Conservation (phyloP, 192 early-diverging fungal genomes). For the Umbelopsis sp. region DNA sequence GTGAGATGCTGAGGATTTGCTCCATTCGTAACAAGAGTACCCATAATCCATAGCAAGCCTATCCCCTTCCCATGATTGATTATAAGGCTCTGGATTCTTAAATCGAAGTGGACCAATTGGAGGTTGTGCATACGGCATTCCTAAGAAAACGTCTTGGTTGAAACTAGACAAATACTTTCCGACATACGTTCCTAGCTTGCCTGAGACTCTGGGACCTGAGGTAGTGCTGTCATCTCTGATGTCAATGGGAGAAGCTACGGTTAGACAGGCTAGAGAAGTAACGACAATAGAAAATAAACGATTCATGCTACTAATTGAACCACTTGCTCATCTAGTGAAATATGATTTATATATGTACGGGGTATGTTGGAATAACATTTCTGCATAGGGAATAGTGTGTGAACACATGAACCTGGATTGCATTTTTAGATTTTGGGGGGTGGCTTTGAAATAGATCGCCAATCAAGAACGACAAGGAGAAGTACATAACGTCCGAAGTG, state of each 20-base stretch:
- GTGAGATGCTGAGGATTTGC: constrained; percentile 26
- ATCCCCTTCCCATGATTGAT: background rate
- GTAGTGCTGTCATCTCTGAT: background rate
- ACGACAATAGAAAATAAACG: background rate
- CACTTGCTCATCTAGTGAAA: background rate
- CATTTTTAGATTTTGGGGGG: background rate
- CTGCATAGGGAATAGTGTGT: constrained; percentile 11
- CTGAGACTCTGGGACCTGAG: background rate
- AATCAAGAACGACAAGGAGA: background rate
- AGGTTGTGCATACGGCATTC: constrained; percentile 54
- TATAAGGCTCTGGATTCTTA: constrained; percentile 24
- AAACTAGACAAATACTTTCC: background rate
- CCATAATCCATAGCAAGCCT: constrained; percentile 9
- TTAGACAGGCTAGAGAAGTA: background rate
- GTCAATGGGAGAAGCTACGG: background rate
- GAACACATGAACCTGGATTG: constrained; percentile 12
- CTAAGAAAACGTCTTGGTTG: constrained; percentile 35
- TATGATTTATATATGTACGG: background rate
- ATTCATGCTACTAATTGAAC: background rate
- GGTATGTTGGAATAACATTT: background rate
- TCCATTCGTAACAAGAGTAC: constrained; percentile 16
- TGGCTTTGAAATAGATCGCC: constrained; percentile 1
- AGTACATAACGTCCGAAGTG: background rate
- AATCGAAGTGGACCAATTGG: constrained; percentile 44
- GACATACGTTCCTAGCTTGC: background rate